These are phyloP conservation scores for Mesotaenium endlicherianum DNA, from an alignment of 139 green algal genomes.

Conservation along the genomic window DNA sequence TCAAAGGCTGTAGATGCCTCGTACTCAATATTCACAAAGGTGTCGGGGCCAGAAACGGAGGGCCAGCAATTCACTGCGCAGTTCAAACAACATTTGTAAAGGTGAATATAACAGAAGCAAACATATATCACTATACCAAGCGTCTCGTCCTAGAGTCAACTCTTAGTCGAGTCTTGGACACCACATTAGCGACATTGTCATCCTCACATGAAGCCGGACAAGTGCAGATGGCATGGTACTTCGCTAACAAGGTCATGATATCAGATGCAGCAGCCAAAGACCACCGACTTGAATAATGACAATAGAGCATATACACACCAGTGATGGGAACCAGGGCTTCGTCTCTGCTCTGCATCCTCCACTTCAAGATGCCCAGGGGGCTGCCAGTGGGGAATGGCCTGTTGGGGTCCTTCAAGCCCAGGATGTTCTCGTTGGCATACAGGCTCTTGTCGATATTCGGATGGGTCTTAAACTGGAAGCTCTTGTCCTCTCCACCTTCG, in stretches of 20 bases:
- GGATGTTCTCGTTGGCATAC: constrained; percentile 70
- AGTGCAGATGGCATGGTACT: no score
- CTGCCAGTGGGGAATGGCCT: constrained; percentile 87
- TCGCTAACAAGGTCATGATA: no score
- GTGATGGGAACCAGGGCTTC: constrained; percentile 61
- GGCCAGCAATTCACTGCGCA: constrained; percentile 96
- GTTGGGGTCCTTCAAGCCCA: constrained; percentile 89
- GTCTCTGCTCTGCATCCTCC: constrained; percentile 80
- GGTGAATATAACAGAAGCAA: no score
- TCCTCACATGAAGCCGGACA: no score
- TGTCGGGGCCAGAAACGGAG: constrained; percentile 74
- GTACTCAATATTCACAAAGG: constrained; percentile 99
- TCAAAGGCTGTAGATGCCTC: constrained; percentile 79
- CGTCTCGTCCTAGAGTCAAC: no score
- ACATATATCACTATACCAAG: no score
- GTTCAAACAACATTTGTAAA: no score
- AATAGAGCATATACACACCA: no score
- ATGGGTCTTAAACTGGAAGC: constrained; percentile 99
- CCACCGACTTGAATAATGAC: no score
- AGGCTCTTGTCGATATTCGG: constrained; percentile 98
- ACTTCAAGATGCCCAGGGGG: constrained; percentile 94
- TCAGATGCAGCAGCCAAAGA: no score
- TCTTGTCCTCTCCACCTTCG: constrained; percentile 63
- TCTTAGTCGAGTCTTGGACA: no score
- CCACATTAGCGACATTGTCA: no score